A percentile compares a stretch with the other conserved stretches of the same genome.
phyloP scores from a whole-genome alignment of 257 asterid species.

The Lycium ferocissimum region DNA sequence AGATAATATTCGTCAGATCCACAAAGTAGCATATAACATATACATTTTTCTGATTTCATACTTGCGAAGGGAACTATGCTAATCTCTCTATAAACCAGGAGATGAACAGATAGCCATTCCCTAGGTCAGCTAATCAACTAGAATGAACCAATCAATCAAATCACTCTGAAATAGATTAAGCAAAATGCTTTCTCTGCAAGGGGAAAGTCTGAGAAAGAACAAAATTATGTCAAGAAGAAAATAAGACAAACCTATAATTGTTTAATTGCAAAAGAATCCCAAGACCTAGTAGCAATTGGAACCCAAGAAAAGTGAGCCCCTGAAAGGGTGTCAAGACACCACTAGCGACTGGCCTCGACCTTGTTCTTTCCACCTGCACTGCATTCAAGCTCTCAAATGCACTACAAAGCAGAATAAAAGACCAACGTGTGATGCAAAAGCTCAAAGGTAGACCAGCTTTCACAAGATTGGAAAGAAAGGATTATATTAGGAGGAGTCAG shows the following conservation, averaged over 20 bases:
- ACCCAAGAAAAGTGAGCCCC: constrained; percentile 85
- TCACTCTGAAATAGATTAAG: neutral
- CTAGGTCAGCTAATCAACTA: neutral
- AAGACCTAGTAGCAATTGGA: constrained; percentile 85
- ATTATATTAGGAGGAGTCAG: neutral
- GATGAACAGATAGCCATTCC: neutral
- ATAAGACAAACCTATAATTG: constrained; percentile 65
- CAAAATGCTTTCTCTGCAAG: neutral
- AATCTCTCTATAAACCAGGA: neutral
- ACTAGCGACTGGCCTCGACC: constrained; percentile 88
- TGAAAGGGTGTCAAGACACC: constrained; percentile 81
- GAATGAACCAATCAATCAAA: neutral
- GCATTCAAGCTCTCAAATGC: constrained; percentile 49
- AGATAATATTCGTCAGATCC: neutral
- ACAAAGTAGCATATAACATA: neutral
- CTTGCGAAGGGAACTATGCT: neutral
- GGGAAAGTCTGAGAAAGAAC: neutral
- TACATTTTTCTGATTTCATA: neutral
- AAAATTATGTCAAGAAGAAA: constrained; percentile 28
- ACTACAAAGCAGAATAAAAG: constrained; percentile 14
- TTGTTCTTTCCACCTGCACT: constrained; percentile 93
- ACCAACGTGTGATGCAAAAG: neutral
- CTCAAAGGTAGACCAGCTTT: neutral
- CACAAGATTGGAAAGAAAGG: neutral
- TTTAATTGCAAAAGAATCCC: constrained; percentile 89